Percentiles rank a stretch among this genome's conserved stretches.
These are phyloP conservation scores for Chloris gayana DNA, from an alignment of 176 grass and related monocot genomes.

Conservation along the genomic window DNA sequence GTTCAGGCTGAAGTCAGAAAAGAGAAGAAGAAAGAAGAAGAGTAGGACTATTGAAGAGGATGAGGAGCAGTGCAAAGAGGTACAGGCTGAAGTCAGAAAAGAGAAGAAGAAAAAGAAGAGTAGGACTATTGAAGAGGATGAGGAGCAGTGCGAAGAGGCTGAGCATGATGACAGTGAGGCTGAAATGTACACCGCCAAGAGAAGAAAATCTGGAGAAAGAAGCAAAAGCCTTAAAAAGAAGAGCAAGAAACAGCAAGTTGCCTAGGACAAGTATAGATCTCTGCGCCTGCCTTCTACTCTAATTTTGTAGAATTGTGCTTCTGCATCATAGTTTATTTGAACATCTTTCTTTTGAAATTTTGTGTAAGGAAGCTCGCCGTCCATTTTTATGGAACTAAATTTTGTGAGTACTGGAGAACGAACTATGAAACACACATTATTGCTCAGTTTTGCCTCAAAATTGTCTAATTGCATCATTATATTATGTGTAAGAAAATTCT, in stretches of 20 bases:
- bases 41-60: slow-evolving; percentile 46
- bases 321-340: not conserved
- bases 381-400: not conserved
- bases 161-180: slow-evolving; percentile 32
- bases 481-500: not conserved
- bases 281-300: not conserved
- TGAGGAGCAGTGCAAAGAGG: slow-evolving; percentile 34
- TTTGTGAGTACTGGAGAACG: not conserved
- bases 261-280: slow-evolving; percentile 26
- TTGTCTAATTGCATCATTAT: not conserved
- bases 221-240: slow-evolving; percentile 51
- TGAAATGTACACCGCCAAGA: slow-evolving; percentile 54
- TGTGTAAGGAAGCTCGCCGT: not conserved
- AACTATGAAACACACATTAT: not conserved
- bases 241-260: slow-evolving; percentile 59
- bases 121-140: slow-evolving; percentile 44
- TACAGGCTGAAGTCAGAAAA: slow-evolving; percentile 39
- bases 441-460: not conserved
- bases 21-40: slow-evolving; percentile 47
- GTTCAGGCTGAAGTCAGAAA: slow-evolving; percentile 38
- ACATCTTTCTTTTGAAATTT: not conserved
- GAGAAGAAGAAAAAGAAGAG: slow-evolving; percentile 47
- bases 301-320: slow-evolving; percentile 28
- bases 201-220: slow-evolving; percentile 57
- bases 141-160: slow-evolving; percentile 36